phyloP scores from a whole-genome alignment of 805 yeast genomes.

The Candida maris region DNA sequence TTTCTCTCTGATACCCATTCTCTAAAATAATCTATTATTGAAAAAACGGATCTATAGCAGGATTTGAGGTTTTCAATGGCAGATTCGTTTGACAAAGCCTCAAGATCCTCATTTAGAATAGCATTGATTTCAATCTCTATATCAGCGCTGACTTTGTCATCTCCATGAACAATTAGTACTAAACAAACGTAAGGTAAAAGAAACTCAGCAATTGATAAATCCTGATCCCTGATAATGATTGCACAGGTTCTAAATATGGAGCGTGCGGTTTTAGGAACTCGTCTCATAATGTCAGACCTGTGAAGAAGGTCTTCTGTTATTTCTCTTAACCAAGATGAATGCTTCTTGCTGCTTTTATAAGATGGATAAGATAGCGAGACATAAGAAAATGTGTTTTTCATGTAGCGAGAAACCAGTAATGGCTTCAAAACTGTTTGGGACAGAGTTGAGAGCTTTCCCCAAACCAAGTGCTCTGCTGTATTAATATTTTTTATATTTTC shows the following conservation, averaged over 20 bases:
- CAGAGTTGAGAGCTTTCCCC: constrained; percentile 62
- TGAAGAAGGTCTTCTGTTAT: constrained; percentile 66
- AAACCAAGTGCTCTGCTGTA: constrained; percentile 37
- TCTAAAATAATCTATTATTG: constrained; percentile 75
- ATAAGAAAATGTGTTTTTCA: constrained; percentile 47
- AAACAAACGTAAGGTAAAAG: constrained; percentile 74
- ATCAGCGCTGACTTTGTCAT: constrained; percentile 37
- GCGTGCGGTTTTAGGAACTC: constrained; percentile 29
- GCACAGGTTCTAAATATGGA: constrained; percentile 61
- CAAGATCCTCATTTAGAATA: constrained; percentile 50
- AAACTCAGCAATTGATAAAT: constrained; percentile 63
- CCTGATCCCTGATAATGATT: constrained; percentile 64
- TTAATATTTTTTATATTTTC: constrained; percentile 21
- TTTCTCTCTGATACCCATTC: constrained; percentile 60
- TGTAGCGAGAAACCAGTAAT: constrained; percentile 66
- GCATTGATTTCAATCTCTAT: constrained; percentile 56
- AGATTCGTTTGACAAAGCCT: constrained; percentile 45
- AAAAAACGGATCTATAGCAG: constrained; percentile 72
- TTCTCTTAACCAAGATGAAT: constrained; percentile 68
- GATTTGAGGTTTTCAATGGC: constrained; percentile 54
- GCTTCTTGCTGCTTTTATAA: constrained; percentile 50
- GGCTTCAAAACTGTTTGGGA: constrained; percentile 76
- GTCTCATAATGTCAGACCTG: constrained; percentile 28
- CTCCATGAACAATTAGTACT: constrained; percentile 45
- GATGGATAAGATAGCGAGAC: constrained; percentile 58